A percentile compares a stretch with the other conserved stretches of the same genome.
phyloP scores from a whole-genome alignment of 176 grass and related monocot genomes.

The Carex pumila region DNA sequence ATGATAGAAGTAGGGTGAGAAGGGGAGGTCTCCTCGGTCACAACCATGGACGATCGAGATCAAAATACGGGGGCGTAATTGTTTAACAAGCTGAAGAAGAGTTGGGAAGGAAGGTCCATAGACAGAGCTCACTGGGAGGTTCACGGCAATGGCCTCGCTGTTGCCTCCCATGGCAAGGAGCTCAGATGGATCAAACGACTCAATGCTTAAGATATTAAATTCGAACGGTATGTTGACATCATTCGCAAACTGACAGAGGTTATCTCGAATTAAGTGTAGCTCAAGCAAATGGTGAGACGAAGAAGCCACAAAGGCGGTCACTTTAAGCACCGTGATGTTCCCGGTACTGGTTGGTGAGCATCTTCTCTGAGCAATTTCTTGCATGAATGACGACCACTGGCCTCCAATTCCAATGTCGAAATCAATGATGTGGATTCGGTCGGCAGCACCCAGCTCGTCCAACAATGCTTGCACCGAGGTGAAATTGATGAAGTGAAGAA shows the following conservation, averaged over 20 bases:
- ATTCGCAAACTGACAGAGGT: constrained; percentile 54
- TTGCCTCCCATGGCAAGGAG: constrained; percentile 18
- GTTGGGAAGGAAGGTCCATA: constrained; percentile 32
- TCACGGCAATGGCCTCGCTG: constrained; percentile 55
- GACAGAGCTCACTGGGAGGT: constrained; percentile 50
- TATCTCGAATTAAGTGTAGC: constrained; percentile 55
- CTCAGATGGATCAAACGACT: constrained; percentile 38
- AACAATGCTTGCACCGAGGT: constrained; percentile 63
- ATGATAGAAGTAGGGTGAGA: constrained; percentile 55
- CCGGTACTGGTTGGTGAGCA: not conserved
- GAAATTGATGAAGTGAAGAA: constrained; percentile 69
- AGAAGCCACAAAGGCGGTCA: constrained; percentile 49
- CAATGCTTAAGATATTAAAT: constrained; percentile 43
- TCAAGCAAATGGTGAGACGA: constrained; percentile 60
- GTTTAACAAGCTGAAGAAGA: constrained; percentile 63
- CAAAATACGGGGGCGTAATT: constrained; percentile 61
- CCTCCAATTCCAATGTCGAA: constrained; percentile 64
- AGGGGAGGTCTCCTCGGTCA: constrained; percentile 64
- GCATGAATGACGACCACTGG: constrained; percentile 85
- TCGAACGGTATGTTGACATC: constrained; percentile 59
- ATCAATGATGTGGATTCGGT: constrained; percentile 69
- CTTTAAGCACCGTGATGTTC: constrained; percentile 34
- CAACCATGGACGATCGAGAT: constrained; percentile 54
- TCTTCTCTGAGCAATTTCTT: constrained; percentile 52
- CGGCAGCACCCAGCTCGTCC: constrained; percentile 44